Evolutionary conservation across 768 basidiomycete genomes (phyloP).

Genomic region (Xerocomellus amylosporus): DNA sequence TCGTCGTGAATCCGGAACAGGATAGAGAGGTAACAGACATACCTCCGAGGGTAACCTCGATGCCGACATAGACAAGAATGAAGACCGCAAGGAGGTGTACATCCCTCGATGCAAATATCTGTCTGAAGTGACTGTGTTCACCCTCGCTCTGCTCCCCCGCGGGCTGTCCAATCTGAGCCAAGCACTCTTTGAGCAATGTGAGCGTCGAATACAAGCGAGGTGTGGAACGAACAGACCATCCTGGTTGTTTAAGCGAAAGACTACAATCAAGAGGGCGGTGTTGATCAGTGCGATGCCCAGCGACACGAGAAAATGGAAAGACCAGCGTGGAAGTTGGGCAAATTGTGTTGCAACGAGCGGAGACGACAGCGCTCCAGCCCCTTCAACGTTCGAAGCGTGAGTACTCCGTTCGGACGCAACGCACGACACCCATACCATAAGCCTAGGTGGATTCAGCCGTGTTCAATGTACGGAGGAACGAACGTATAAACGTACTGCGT

Average conservation of each 20-base stretch:
- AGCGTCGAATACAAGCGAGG: background rate
- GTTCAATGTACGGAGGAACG: conserved; percentile 14
- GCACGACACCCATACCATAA: conserved; percentile 30
- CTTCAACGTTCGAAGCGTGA: conserved; percentile 34
- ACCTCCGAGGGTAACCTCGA: conserved; percentile 55
- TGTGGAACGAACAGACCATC: conserved; percentile 49
- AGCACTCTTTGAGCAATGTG: conserved; percentile 42
- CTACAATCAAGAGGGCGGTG: conserved; percentile 44
- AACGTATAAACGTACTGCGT: conserved; percentile 26
- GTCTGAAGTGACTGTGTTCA: conserved; percentile 40
- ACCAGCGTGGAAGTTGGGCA: conserved; percentile 62
- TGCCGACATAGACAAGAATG: conserved; percentile 64
- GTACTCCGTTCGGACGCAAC: background rate
- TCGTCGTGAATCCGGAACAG: background rate
- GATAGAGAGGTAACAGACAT: conserved; percentile 14
- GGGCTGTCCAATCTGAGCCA: conserved; percentile 51
- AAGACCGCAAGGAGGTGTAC: conserved; percentile 66
- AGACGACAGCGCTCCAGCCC: conserved; percentile 62
- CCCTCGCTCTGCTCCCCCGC: conserved; percentile 36
- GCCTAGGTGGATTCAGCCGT: conserved; percentile 14
- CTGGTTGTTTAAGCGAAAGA: conserved; percentile 68
- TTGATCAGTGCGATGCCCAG: conserved; percentile 65
- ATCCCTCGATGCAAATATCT: conserved; percentile 50
- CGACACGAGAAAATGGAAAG: conserved; percentile 72
- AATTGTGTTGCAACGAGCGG: conserved; percentile 85